Evolutionary conservation across 2,329 filamentous ascomycete species (phyloP), one percentile per base, ranked within the genome.

Genomic region (Chrysosporium keratinophilum): DNA sequence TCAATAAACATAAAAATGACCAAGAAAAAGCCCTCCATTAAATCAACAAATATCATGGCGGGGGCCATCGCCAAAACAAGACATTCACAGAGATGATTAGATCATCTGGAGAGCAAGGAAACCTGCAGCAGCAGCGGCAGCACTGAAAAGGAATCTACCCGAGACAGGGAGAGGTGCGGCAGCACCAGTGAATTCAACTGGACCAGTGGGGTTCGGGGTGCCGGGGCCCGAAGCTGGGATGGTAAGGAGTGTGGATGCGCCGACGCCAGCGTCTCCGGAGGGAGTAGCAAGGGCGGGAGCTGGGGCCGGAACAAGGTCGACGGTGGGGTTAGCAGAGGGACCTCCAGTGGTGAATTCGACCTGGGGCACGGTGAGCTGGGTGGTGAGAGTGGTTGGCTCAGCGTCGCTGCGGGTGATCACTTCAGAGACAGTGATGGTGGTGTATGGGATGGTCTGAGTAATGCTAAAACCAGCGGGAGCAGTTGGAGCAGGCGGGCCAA

Each of bases 391-490:
- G 47, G 56, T 58, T 10, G 55, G 45, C 4, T 39, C 17, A 1
- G 47, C 34, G 39, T 44, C 33, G 31, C 56, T 53, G 2, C 58
- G 52, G 14, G 61, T 61, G 34, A 61, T 56, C 4, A 61, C 61
- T 42, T 63, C 59, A 19, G 69, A 70, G 57, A 72, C 67, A 23
- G 67, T 70, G 57, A 73, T 65, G 34, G 69, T 73, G 4, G 71
- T 72, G 60, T 64, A 64, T 46, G 56, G 56, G 15, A 57, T 62
- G 17, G 62, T 65, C 33, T 62, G 58, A 35, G 78, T 69, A 44
- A 74, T 76, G 65, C 71, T 76, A 48, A 35, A 43, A 19, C 34
- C 43, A 39, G 78, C 70, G 28, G 79, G 69, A 47, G 70, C 68
- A 4, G 45, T 31, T 34, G 52, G 44, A 15, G 33, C 39, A 35